A percentile compares a stretch with the other conserved stretches of the same genome.
Evolutionary conservation across 805 yeast species (phyloP).

Genomic region (Jamesozyma hellenica): DNA sequence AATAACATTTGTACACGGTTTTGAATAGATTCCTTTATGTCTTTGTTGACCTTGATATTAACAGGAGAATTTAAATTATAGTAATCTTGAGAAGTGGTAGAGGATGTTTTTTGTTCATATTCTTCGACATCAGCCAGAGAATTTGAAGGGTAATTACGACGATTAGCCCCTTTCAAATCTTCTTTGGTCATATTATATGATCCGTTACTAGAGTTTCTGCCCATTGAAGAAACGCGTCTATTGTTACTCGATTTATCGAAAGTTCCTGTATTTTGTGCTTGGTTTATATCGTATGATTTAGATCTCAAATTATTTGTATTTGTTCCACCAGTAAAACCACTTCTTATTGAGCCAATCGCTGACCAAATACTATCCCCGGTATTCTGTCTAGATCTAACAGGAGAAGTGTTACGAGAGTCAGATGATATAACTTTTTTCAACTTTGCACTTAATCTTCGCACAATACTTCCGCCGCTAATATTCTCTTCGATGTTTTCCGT

Average conservation of each 20-base stretch:
- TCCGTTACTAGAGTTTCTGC: not conserved
- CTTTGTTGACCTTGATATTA: slow-evolving; percentile 2
- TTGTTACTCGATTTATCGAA: not conserved
- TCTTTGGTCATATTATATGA: not conserved
- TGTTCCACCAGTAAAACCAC: slow-evolving; percentile 8
- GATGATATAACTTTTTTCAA: slow-evolving; percentile 16
- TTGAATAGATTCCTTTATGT: slow-evolving; percentile 36
- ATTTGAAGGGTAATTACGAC: slow-evolving; percentile 2
- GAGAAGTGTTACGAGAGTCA: slow-evolving; percentile 13
- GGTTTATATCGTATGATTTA: slow-evolving; percentile 3
- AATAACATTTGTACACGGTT: slow-evolving; percentile 45
- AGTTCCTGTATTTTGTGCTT: not conserved
- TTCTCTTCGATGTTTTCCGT: slow-evolving; percentile 6
- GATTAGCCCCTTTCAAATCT: not conserved
- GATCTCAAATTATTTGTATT: slow-evolving; percentile 3
- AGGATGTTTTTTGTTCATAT: slow-evolving; percentile 3
- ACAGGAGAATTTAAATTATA: slow-evolving; percentile 7
- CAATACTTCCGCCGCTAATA: slow-evolving; percentile 16
- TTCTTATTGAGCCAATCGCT: slow-evolving; percentile 13
- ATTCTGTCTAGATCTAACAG: slow-evolving; percentile 18
- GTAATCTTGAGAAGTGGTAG: slow-evolving; percentile 4
- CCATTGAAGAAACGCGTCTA: not conserved
- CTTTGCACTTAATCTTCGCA: slow-evolving; percentile 10
- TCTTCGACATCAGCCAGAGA: slow-evolving; percentile 4
- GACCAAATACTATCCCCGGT: slow-evolving; percentile 21